These are phyloP conservation scores for Hemisphaericaspora xylanilytica DNA, from an alignment of 1,139 yeast species.

Conservation along the genomic window DNA sequence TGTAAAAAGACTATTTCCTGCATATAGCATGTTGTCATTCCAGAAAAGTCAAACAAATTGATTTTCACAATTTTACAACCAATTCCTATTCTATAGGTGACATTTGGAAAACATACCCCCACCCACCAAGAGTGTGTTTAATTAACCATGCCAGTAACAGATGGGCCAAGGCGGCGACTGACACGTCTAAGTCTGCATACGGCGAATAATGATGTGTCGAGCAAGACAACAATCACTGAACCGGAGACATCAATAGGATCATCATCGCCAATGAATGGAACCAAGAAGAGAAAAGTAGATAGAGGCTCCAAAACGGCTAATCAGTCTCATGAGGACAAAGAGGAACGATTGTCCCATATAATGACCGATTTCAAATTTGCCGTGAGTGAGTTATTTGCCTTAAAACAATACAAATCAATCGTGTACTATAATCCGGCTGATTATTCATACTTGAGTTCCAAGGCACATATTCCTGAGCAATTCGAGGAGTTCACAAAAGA, in stretches of 20 bases:
- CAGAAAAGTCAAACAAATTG: background rate
- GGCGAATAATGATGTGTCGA: constrained; percentile 6
- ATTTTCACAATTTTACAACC: background rate
- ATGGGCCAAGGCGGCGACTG: constrained; percentile 12
- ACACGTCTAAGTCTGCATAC: constrained; percentile 10
- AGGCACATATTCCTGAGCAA: constrained; percentile 32
- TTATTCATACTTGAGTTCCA: constrained; percentile 27
- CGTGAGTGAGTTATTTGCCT: constrained; percentile 53
- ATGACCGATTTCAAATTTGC: constrained; percentile 45
- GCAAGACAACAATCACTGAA: constrained; percentile 5
- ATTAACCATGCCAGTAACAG: constrained; percentile 10
- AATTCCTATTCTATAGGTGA: too few relatives aligned
- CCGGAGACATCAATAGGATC: constrained; percentile 1
- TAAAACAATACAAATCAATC: constrained; percentile 58
- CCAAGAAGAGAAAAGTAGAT: constrained; percentile 12
- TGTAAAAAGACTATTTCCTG: background rate
- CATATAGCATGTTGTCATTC: background rate
- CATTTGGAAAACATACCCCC: too few relatives aligned
- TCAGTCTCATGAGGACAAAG: constrained; percentile 12
- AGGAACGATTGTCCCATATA: constrained; percentile 29
- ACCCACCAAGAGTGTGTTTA: background rate
- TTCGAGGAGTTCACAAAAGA: constrained; percentile 34
- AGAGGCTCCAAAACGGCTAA: background rate
- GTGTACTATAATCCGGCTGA: constrained; percentile 60
- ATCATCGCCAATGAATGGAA: constrained; percentile 1